Evolutionary conservation across 2,329 filamentous ascomycete genomes (phyloP).

Genomic region (Zasmidium angulare): DNA sequence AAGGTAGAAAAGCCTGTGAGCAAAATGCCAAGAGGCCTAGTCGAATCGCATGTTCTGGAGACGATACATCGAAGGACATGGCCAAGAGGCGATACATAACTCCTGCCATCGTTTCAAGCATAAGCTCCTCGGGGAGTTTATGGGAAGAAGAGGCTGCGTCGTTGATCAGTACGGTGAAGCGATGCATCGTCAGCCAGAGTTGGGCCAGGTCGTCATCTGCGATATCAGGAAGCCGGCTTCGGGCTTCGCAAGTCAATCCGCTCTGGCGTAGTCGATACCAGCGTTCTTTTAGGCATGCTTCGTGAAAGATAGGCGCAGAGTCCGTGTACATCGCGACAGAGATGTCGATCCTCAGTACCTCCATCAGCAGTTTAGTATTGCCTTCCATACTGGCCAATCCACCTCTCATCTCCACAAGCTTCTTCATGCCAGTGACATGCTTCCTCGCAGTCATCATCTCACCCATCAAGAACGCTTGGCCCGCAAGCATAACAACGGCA

Average conservation of each 20-base stretch:
- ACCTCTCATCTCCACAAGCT: neutral
- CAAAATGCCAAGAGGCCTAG: neutral
- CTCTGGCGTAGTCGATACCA: neutral
- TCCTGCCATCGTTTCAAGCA: neutral
- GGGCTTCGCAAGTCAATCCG: neutral
- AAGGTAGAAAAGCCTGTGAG: neutral
- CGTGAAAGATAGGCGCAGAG: neutral
- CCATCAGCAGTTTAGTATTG: neutral
- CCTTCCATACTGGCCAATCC: neutral
- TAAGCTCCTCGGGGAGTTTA: neutral
- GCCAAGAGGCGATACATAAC: neutral
- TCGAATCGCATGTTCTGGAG: neutral
- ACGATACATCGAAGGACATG: neutral
- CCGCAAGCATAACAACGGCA: neutral
- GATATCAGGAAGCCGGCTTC: neutral
- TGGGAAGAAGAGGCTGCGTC: neutral
- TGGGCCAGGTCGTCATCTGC: neutral
- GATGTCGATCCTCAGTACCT: neutral
- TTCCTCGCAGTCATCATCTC: neutral
- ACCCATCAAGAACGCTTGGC: neutral
- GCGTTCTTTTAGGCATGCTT: neutral
- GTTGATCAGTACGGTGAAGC: neutral
- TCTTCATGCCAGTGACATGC: neutral
- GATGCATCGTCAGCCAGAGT: neutral
- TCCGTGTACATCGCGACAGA: neutral